Evolutionary conservation across 768 basidiomycete species (phyloP).

Genomic region (Rickenella mellea): DNA sequence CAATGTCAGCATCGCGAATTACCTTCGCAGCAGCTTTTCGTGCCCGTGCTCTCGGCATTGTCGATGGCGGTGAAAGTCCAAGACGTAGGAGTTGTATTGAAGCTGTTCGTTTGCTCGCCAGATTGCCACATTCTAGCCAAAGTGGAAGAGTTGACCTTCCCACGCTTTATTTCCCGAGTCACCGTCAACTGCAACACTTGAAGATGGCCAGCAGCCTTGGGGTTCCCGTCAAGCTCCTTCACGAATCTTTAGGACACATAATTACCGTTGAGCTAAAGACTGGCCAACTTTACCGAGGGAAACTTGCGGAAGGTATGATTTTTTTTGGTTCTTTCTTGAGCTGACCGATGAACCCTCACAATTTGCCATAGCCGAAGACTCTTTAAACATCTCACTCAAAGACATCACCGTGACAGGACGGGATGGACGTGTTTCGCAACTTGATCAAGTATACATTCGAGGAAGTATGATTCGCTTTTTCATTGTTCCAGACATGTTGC

Average conservation of each 20-base stretch:
- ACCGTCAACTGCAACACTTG: neutral
- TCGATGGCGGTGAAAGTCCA: no score
- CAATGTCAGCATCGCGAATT: no score
- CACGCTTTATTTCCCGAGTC: neutral
- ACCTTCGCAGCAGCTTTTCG: no score
- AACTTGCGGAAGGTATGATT: conserved; percentile 84
- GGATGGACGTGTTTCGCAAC: conserved; percentile 96
- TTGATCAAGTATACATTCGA: conserved; percentile 98
- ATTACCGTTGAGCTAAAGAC: conserved; percentile 99
- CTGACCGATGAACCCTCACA: neutral
- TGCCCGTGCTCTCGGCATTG: no score
- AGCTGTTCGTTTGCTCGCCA: neutral
- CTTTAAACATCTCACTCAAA: conserved; percentile 90
- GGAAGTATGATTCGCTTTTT: conserved; percentile 98
- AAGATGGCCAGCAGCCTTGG: conserved; percentile 47
- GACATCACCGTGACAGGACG: conserved; percentile 97
- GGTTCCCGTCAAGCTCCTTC: conserved; percentile 92
- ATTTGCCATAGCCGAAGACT: conserved; percentile 80
- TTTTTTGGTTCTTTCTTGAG: conserved; percentile 2
- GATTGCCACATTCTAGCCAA: neutral
- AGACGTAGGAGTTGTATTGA: no score
- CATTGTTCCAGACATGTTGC: conserved; percentile 98
- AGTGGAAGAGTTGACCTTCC: no score
- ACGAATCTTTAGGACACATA: conserved; percentile 92
- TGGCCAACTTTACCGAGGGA: conserved; percentile 93